Base-by-base conservation (phyloP, 257 asterid species). In the Linderniella brevidens region DNA sequence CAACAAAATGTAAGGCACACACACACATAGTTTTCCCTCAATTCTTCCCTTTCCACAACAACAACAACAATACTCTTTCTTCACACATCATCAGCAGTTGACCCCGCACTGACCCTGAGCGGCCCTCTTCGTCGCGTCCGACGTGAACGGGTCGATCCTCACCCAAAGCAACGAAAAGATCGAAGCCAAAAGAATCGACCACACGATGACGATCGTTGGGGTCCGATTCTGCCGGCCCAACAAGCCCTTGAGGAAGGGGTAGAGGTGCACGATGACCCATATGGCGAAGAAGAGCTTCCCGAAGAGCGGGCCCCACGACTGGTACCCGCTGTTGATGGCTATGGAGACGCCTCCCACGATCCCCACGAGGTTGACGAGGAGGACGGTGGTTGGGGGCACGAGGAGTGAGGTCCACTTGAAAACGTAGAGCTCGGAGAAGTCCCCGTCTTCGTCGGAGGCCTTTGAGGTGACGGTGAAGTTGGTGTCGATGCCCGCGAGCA, bases 231-330 rank as follows among this genome's bases (percentile, higher is more conserved):
- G 69, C 47, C 66, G 15, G 12, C 74, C 74, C 63, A 67, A 55
- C 64, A 62, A 52, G 62, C 69, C 74, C 50, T 67, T 67, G 17
- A 67, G 53, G 66, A 67, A 67, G 15, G 74, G 74, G 29, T 67
- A 67, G 18, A 67, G 20, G 19, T 67, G 74, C 54, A 67, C 74
- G 20, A 67, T 52, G 5, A 63, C 74, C 74, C 74, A 67, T 3
- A 67, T 46, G 17, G 74, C 60, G 5, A 67, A 67, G 46, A 67
- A 67, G 42, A 67, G 48, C n/a, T 62, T 67, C 41, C 74, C 74
- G 6, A 67, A 67, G n/a, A 67, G 66, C 5, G 74, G 69, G 32
- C 74, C 74, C 74, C 74, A 67, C 11, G 74, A 67, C 53, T 67
- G 74, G 40, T 67, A 67, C 39, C 69, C 74, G 12, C 74, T 67